Evolutionary conservation across 306 rosid species (phyloP).

Genomic region (Dryas drummondii): DNA sequence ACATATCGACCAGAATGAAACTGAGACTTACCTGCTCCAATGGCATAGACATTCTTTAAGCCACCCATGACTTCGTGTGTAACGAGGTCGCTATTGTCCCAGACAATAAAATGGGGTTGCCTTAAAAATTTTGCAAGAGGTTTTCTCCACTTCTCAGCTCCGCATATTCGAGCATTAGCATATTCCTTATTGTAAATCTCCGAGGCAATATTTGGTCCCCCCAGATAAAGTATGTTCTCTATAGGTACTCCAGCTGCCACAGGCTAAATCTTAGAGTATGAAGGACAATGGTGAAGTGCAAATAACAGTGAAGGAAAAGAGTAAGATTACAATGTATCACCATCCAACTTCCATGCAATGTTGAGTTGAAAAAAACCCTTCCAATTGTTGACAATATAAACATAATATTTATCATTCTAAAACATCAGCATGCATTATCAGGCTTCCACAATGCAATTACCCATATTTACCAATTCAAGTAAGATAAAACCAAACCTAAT

Average conservation of each 20-base stretch:
- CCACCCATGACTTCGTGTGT: slow-evolving; percentile 99
- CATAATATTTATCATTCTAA: too few species aligned
- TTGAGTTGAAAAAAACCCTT: background rate
- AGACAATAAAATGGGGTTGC: slow-evolving; percentile 84
- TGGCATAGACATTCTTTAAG: slow-evolving; percentile 90
- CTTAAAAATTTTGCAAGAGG: slow-evolving; percentile 79
- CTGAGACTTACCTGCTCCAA: slow-evolving; percentile 75
- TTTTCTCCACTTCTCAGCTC: slow-evolving; percentile 93
- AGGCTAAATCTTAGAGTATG: slow-evolving; percentile 14
- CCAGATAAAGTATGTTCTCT: slow-evolving; percentile 92
- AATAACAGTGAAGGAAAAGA: background rate
- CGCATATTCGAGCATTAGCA: slow-evolving; percentile 96
- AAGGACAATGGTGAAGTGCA: slow-evolving; percentile 2
- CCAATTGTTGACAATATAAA: too few species aligned
- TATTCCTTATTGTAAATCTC: slow-evolving; percentile 92
- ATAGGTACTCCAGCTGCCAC: slow-evolving; percentile 70
- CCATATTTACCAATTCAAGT: too few species aligned
- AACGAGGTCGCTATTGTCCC: slow-evolving; percentile 95
- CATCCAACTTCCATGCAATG: background rate
- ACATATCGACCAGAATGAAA: background rate
- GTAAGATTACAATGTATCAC: slow-evolving; percentile 7
- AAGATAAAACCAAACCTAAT: background rate
- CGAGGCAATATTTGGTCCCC: slow-evolving; percentile 94
- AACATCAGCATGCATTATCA: too few species aligned
- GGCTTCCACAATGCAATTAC: too few species aligned